Evolutionary conservation across 352 stramenopile species (phyloP).

Genomic region (Pythium periplocum): DNA sequence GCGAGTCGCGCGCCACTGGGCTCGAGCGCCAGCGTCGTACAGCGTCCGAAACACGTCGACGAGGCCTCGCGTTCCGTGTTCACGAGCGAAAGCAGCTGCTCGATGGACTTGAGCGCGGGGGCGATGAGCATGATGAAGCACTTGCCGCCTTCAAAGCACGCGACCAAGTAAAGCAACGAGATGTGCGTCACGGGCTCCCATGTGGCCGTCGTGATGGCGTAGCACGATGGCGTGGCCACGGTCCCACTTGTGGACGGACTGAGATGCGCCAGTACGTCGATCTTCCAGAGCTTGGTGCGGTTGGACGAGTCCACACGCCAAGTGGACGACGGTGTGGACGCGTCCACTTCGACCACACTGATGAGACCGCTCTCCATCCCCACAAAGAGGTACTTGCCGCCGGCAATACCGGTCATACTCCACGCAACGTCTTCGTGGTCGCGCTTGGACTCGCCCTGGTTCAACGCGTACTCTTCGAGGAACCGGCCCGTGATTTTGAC

Average conservation of each 20-base stretch:
- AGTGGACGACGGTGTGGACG: neutral
- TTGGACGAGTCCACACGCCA: slow-evolving; percentile 9
- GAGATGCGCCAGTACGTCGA: slow-evolving; percentile 66
- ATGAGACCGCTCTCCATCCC: slow-evolving; percentile 73
- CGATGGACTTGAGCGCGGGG: slow-evolving; percentile 47
- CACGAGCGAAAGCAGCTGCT: slow-evolving; percentile 71
- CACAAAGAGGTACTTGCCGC: slow-evolving; percentile 61
- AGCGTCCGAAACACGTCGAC: slow-evolving; percentile 29
- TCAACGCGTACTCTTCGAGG: slow-evolving; percentile 52
- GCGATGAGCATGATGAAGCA: slow-evolving; percentile 79
- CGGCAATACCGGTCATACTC: slow-evolving; percentile 37
- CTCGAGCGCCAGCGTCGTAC: slow-evolving; percentile 44
- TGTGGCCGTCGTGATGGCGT: slow-evolving; percentile 45
- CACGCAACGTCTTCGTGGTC: slow-evolving; percentile 44
- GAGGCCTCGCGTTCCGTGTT: slow-evolving; percentile 46
- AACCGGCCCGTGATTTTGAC: slow-evolving; percentile 25
- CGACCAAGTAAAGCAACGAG: slow-evolving; percentile 46
- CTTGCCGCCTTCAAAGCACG: slow-evolving; percentile 70
- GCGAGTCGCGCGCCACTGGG: slow-evolving; percentile 40
- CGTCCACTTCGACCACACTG: slow-evolving; percentile 49
- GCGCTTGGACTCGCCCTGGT: slow-evolving; percentile 37
- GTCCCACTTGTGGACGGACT: neutral
- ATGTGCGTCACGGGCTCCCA: slow-evolving; percentile 21
- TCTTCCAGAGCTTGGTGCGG: slow-evolving; percentile 65
- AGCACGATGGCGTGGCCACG: slow-evolving; percentile 32